Percentiles rank a stretch among this genome's conserved stretches.
These are phyloP conservation scores for Rhododendron vialii DNA, from an alignment of 148 eudicot species.

Conservation along the genomic window DNA sequence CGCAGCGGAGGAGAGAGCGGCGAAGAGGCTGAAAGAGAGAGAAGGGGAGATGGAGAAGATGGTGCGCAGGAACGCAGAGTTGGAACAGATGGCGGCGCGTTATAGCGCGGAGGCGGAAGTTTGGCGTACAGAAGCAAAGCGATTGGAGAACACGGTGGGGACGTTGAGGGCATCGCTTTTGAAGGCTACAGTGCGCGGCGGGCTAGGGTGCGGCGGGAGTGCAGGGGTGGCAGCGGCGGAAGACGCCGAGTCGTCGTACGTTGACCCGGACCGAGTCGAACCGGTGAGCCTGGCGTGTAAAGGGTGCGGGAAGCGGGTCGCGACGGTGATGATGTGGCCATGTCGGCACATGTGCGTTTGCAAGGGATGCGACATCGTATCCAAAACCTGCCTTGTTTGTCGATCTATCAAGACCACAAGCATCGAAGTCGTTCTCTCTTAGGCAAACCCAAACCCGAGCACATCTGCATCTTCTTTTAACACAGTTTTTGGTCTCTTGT, in stretches of 20 bases:
- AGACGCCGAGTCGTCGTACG: constrained; percentile 5
- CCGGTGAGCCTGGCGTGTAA: not conserved
- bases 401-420: not conserved
- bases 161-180: not conserved
- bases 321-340: constrained; percentile 14
- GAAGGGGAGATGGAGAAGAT: not conserved
- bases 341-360: constrained; percentile 15
- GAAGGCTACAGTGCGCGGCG: not conserved
- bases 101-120: not conserved
- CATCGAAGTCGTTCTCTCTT: not conserved
- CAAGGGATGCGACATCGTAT: not conserved
- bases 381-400: constrained; percentile 6
- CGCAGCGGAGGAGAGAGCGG: constrained; percentile 8
- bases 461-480: not conserved
- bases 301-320: not conserved
- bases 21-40: constrained; percentile 8
- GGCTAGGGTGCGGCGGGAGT: not conserved
- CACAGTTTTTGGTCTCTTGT: not conserved
- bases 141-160: not conserved
- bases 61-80: constrained; percentile 2
- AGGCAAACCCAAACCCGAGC: not conserved
- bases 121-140: not conserved
- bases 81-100: constrained; percentile 3
- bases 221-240: not conserved
- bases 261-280: not conserved